Evolutionary conservation across 768 basidiomycete species (phyloP), one percentile per base, ranked within the genome.

Genomic region (Amanita inopinata): DNA sequence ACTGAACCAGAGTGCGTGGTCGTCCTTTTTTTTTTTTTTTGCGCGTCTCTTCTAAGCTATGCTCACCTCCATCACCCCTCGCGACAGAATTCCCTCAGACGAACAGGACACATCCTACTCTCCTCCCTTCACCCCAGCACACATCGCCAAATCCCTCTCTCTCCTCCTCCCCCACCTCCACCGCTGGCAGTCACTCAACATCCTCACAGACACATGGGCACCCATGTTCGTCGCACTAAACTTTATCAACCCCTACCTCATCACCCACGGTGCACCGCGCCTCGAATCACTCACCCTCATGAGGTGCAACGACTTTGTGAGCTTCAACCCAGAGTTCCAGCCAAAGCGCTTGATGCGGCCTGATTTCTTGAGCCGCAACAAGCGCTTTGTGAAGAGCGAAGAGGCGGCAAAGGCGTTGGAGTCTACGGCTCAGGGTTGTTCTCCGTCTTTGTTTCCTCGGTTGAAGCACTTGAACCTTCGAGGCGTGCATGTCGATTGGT

Each of bases 401-500:
- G 54, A 56, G 10, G 61, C 61, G 9, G 49, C 54, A 3, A 65
- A 65, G 43, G 59, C 70, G 4, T 12, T 38, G 9, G 28, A 31
- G n/a, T 52, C 55, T 38, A 49, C 61, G 24, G 42, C 48, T 3
- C 46, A 54, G 28, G 49, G 54, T 43, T 46, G 49, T 33, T 45
- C 54, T 27, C 28, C 43, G 11, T 36, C 47, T 5, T 53, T 64
- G 25, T 59, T 70, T 7, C 70, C 77, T n/a, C 55, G 56, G 17
- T 59, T 81, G 12, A 63, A 61, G n/a, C 57, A 66, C 28, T 64
- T 80, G 15, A 61, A 60, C 1, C 70, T 80, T 9, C 62, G 65
- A 41, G 78, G 79, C 15, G 75, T 81, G 3, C 78, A 79, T 52
- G 62, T 72, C 23, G 61, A 74, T 31, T 80, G 74, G 78, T 38